Evolutionary conservation across 495 filamentous ascomycete genomes (phyloP).

Genomic region (Coniosporium apollinis): DNA sequence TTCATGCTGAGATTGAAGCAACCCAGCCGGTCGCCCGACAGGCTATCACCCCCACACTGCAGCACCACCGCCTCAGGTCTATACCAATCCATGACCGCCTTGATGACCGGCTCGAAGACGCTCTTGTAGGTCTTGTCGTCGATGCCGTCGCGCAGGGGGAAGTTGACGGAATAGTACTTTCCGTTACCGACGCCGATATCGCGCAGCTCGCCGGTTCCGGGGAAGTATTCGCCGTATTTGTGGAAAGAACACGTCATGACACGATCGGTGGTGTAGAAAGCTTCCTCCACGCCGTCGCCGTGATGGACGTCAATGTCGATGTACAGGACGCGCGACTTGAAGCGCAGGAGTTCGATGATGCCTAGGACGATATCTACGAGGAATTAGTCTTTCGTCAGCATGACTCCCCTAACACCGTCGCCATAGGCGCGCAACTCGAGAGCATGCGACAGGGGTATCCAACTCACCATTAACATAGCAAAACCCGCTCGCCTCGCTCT

Average conservation of each 20-base stretch:
- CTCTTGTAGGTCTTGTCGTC: constrained; percentile 82
- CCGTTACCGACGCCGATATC: constrained; percentile 87
- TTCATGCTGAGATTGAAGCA: constrained; percentile 98
- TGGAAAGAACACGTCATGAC: constrained; percentile 98
- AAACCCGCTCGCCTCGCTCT: constrained; percentile 91
- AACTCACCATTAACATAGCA: constrained; percentile 89
- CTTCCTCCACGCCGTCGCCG: constrained; percentile 94
- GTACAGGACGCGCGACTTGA: constrained; percentile 86
- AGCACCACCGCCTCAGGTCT: constrained; percentile 86
- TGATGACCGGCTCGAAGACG: constrained; percentile 90
- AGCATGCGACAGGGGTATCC: constrained; percentile 1
- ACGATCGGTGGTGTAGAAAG: constrained; percentile 92
- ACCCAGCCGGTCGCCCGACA: constrained; percentile 86
- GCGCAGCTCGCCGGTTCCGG: constrained; percentile 86
- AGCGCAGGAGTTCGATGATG: constrained; percentile 87
- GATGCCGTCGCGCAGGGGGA: constrained; percentile 90
- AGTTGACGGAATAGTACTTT: constrained; percentile 93
- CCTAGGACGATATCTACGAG: constrained; percentile 80
- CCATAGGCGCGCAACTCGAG: no score
- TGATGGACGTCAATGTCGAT: constrained; percentile 99
- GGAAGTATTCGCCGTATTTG: constrained; percentile 98
- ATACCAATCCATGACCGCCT: constrained; percentile 90
- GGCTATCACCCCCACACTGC: constrained; percentile 89
- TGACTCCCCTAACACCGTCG: no score
- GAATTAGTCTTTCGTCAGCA: no score